Evolutionary conservation across 148 eudicot genomes (phyloP), one percentile per base, ranked within the genome.

Genomic region (Vaccinium corymbosum): DNA sequence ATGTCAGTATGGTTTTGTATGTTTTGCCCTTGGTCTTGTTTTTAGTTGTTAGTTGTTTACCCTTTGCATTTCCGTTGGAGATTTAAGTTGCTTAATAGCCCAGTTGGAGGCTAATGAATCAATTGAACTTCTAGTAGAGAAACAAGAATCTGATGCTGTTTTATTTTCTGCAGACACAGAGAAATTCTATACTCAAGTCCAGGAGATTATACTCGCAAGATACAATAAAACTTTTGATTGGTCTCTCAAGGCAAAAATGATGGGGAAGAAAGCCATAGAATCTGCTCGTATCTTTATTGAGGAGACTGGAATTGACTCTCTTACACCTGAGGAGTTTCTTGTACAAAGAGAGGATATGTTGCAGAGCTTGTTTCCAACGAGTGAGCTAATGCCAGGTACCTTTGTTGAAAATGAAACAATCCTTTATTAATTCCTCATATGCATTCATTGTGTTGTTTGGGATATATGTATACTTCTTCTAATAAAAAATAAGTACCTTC

Each of bases 161-260:
- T 83, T 56, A 68, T 20, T 84, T 86, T 74, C 25, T 89, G 85
- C 91, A 97, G 98, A 97, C 86, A 97, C 99, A 0, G 99, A 97
- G 93, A 92, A 87, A 82, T 94, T 94, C 81, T 97, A 97, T 76
- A 97, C 95, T 7, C 91, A 94, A 91, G 99, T 97, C 83, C 99
- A 97, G 84, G 97, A 93, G 88, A 88, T 75, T 29, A 90, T 97
- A 85, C 93, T 97, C 19, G 91, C 93, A 68, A 92, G 98, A 88
- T 97, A 87, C 90, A 92, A 93, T 83, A 97, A 94, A 88, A 97
- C 95, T 48, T 97, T 97, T 88, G 98, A 97, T 89, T 94, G 99
- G 99, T 89, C 97, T 84, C 93, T 97, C 56, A 97, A 94, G 92
- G 92, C 99, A 49, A 97, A 92, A 87, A 94, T 97, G 99, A 97